Conservation (phyloP, 108 stramenopile genomes). For the Fistulifera pelliculosa region DNA sequence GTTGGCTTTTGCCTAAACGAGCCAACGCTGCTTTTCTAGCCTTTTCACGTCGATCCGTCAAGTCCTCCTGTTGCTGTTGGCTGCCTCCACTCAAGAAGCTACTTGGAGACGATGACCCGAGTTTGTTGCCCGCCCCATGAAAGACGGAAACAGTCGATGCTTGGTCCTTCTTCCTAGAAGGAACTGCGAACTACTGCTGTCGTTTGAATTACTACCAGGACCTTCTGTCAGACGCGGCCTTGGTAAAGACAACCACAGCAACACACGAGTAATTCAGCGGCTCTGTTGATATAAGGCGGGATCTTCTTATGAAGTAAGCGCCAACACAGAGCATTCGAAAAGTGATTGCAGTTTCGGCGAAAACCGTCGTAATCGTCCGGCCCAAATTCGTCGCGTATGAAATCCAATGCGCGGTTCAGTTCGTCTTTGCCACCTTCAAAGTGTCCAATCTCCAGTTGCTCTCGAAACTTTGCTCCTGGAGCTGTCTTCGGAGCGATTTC, state of each 20-base stretch:
- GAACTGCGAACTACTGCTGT: not conserved
- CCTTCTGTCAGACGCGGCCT: conserved; percentile 62
- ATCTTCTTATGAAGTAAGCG: conserved; percentile 46
- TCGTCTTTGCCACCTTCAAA: conserved; percentile 46
- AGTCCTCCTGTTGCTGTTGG: conserved; percentile 27
- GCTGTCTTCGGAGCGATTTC: conserved; percentile 61
- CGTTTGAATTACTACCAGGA: conserved; percentile 51
- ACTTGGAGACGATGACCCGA: conserved; percentile 10
- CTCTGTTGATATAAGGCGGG: conserved; percentile 82
- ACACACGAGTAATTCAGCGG: conserved; percentile 33
- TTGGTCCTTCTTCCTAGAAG: too few relatives aligned
- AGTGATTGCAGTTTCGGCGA: conserved; percentile 86
- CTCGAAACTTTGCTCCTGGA: conserved; percentile 32
- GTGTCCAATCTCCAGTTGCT: conserved; percentile 1
- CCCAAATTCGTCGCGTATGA: conserved; percentile 56
- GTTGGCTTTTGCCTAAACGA: conserved; percentile 36
- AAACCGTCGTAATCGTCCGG: conserved; percentile 71
- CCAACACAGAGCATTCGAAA: conserved; percentile 81
- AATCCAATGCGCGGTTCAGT: conserved; percentile 56
- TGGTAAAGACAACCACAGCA: conserved; percentile 79
- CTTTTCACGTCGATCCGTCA: conserved; percentile 74
- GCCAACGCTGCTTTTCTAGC: conserved; percentile 74
- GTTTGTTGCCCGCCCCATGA: too few relatives aligned
- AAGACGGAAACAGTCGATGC: not conserved
- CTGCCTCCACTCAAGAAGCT: too few relatives aligned